Evolutionary conservation across 179 eudicot genomes (phyloP).

Genomic region (Silene noctiflora): DNA sequence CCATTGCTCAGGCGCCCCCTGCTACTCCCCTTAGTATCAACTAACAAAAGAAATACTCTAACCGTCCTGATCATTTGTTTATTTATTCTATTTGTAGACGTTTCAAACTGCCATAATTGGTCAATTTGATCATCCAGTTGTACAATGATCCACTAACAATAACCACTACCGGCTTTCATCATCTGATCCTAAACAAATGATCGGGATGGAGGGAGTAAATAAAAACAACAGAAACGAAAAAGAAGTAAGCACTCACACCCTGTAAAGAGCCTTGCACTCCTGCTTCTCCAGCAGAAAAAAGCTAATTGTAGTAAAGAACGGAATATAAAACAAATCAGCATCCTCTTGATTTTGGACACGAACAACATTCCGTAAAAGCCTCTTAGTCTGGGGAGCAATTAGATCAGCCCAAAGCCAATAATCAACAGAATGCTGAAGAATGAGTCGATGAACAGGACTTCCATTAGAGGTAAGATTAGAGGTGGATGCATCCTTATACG

Average conservation of each 20-base stretch:
- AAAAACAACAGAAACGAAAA: neutral
- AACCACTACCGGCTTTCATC: too few species aligned
- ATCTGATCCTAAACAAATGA: too few species aligned
- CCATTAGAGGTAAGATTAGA: constrained; percentile 85
- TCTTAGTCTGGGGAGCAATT: constrained; percentile 70
- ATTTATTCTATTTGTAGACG: too few species aligned
- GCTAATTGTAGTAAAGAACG: constrained; percentile 94
- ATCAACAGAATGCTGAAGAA: constrained; percentile 91
- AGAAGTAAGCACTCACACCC: constrained; percentile 86
- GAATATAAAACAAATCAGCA: constrained; percentile 91
- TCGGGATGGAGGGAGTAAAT: neutral
- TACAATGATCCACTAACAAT: too few species aligned
- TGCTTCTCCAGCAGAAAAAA: constrained; percentile 91
- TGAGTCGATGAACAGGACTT: constrained; percentile 88
- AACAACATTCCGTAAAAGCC: constrained; percentile 69
- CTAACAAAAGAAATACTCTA: too few species aligned
- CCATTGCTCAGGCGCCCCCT: too few species aligned
- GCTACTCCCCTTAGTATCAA: too few species aligned
- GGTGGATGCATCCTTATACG: constrained; percentile 64
- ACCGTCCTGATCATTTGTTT: too few species aligned
- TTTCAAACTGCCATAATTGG: too few species aligned
- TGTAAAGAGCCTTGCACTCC: constrained; percentile 97
- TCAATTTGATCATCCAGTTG: too few species aligned
- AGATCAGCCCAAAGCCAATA: constrained; percentile 98
- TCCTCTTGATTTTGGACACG: constrained; percentile 77